These are phyloP conservation scores for Lactarius quietus DNA, from an alignment of 768 basidiomycete genomes.

Conservation along the genomic window DNA sequence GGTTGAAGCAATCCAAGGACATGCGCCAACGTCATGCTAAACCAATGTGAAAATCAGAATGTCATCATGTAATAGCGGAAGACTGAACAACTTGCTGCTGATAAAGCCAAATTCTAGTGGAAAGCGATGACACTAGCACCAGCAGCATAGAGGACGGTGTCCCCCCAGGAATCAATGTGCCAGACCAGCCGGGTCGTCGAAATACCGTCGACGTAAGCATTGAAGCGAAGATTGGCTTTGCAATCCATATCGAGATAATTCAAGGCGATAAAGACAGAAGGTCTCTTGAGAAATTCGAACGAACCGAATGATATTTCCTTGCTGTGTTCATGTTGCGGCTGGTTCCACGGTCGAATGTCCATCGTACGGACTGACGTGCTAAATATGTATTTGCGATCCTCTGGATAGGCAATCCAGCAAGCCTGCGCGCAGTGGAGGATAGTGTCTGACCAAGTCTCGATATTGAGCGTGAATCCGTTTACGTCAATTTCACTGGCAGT, in stretches of 20 bases:
- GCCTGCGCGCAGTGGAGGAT: not conserved
- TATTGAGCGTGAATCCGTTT: not conserved
- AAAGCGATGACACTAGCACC: not conserved
- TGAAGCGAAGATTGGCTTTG: not conserved
- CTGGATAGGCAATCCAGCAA: not conserved
- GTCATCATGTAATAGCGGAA: not conserved
- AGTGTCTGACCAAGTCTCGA: not conserved
- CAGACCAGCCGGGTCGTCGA: not conserved
- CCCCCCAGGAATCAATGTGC: not conserved
- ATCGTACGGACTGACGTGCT: not conserved
- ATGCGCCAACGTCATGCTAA: not conserved
- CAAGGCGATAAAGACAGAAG: not conserved
- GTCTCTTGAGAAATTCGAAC: not conserved
- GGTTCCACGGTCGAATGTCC: not conserved
- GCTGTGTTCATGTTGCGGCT: not conserved
- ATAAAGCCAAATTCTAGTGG: not conserved
- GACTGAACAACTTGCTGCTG: not conserved
- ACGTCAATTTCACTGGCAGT: not conserved
- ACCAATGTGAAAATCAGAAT: not conserved
- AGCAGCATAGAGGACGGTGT: not conserved
- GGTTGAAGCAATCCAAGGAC: not conserved
- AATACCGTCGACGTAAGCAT: not conserved
- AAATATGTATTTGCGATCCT: not conserved
- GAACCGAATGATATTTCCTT: not conserved
- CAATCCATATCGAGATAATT: not conserved